Evolutionary conservation across 345 rosid genomes (phyloP).

Genomic region (Punica granatum): DNA sequence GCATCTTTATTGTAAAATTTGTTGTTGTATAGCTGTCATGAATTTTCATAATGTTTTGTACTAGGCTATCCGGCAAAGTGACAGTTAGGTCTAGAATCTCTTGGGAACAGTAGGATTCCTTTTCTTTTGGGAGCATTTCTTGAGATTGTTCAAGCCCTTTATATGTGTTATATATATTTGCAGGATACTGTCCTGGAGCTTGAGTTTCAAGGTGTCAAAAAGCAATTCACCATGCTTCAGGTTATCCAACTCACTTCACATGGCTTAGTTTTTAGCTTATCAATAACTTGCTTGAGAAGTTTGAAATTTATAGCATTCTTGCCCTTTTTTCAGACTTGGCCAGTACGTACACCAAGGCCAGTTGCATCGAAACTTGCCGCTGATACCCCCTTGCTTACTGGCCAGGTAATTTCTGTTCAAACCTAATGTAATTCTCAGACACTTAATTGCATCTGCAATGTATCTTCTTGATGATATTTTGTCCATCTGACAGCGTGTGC

Average conservation of each 20-base stretch:
- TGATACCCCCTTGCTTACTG: conserved; percentile 94
- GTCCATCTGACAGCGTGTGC: conserved; percentile 71
- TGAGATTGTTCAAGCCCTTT: background rate
- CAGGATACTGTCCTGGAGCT: conserved; percentile 97
- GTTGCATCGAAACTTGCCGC: conserved; percentile 99
- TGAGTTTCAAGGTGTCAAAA: conserved; percentile 95
- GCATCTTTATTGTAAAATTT: background rate
- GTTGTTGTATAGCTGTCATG: background rate
- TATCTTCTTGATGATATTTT: background rate
- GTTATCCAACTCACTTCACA: conserved; percentile 26
- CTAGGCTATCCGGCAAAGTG: background rate
- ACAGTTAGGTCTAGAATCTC: background rate
- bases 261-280: background rate
- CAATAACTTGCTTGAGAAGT: background rate
- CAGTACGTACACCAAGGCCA: conserved; percentile 99
- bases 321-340: conserved; percentile 69
- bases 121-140: background rate
- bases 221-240: conserved; percentile 97
- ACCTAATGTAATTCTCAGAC: background rate
- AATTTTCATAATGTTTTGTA: background rate
- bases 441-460: background rate
- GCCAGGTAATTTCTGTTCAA: conserved; percentile 52
- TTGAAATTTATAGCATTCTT: conserved; percentile 3
- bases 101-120: background rate
- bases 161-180: conserved; percentile 4